Evolutionary conservation across 2,329 filamentous ascomycete species (phyloP), one percentile per base, ranked within the genome.

Genomic region (Sporothrix dimorphospora): DNA sequence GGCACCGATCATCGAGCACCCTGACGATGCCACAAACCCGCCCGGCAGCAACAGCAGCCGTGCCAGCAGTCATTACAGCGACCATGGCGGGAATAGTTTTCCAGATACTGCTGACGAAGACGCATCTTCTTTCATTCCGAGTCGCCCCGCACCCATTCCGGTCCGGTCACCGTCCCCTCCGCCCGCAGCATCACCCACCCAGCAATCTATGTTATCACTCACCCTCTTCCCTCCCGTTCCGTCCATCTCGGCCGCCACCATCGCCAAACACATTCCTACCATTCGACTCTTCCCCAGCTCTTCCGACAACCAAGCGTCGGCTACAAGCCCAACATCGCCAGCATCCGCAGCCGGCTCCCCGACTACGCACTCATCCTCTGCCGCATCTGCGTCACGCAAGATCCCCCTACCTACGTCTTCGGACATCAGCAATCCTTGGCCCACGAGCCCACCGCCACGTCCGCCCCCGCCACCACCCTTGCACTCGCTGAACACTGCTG

Each of bases 1-100:
- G 73, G 63, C 68, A 0, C 73, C 73, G 4, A 75, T 75, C 57
- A 53, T 75, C 30, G 73, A 75, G 40, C 57, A 73, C n/a, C 72
- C 73, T 2, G 72, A 74, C 30, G 73, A 75, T 59, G 19, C n/a
- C 4, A 24, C 34, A 6, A 59, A 24, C 14, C 61, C n/a, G 1
- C 38, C 51, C 11, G 53, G 21, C 53, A 71, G 68, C 53, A 47
- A 34, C 14, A 55, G 63, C 49, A 69, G 63, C 30, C 49, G 42
- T n/a, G 42, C 71, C 5, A 71, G 34, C 38, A 68, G 69, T 38
- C 42, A 38, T 55, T 57, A 65, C 53, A 53, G 67, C n/a, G 53
- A 34, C 45, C n/a, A 47, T 8, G 59, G 9, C 7, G 27, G 2
- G 30, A 40, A 24, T 42, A 19, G 24, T 11, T 49, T 19, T 14